Base-by-base conservation (phyloP, 352 stramenopile species). In the Globisporangium spiculum region DNA sequence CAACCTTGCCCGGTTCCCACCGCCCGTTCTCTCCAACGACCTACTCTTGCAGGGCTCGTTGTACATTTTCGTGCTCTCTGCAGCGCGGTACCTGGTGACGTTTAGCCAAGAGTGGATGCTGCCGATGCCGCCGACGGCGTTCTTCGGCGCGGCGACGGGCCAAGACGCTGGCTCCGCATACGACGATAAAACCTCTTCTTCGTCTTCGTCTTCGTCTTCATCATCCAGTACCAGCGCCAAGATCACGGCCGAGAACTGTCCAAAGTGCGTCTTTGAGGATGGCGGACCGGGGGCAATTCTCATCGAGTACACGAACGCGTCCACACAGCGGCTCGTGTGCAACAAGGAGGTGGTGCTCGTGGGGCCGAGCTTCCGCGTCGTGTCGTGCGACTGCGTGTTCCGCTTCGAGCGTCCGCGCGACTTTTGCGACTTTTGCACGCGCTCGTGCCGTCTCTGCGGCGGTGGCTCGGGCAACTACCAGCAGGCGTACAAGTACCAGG, bases 301-400 rank as follows among this genome's bases (percentile, higher is more conserved):
- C 46, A 68, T 90, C 36, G 84, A 94, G 63, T 94, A 82, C 65
- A 76, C 69, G 64, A 76, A 84, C 56, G 54, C 56, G 8, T 81
- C 77, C 27, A 93, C 86, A 22, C 66, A 75, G 20, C 77, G 80
- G 0, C 66, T 92, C 60, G 59, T 71, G 32, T 71, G 68, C 7
- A 71, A 71, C 66, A 70, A 75, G 3, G 86, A 90, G 24, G 63
- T 88, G 16, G 84, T 94, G 46, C 69, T 85, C 34, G 69, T 94
- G 12, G 88, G 88, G 0, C 81, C 85, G 34, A 94, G 76, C 9
- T 96, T 94, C 71, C 84, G 86, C n/a, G 88, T 94, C 60, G 83
- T 94, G 3, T 78, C 82, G 27, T 96, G 88, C 60, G 86, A 96
- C 67, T 96, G 88, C 48, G 86, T 94, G n/a, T 78, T 89, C 58